These are phyloP conservation scores for Stagonosporopsis cucurbitacearum DNA, from an alignment of 2,329 filamentous ascomycete species.

Conservation along the genomic window DNA sequence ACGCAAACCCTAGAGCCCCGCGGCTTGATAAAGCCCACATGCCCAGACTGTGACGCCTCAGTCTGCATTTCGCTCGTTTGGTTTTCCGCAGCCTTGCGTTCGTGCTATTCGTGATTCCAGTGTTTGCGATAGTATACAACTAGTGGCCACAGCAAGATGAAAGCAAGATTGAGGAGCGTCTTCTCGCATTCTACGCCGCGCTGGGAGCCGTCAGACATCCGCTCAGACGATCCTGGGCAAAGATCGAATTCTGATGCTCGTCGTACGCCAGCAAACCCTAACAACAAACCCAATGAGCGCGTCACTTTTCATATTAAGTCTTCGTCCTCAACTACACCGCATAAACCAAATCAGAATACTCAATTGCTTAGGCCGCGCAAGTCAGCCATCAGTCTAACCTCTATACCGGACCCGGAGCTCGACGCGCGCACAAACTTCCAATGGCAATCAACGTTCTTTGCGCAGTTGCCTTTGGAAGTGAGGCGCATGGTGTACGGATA, in stretches of 20 bases:
- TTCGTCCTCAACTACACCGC: neutral
- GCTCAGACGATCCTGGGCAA: slow-evolving; percentile 10
- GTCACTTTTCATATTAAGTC: slow-evolving; percentile 13
- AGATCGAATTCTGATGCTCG: slow-evolving; percentile 8
- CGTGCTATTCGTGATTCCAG: neutral
- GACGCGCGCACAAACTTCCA: slow-evolving; percentile 39
- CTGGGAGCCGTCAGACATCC: slow-evolving; percentile 17
- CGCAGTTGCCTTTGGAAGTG: slow-evolving; percentile 41
- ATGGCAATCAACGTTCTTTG: slow-evolving; percentile 39
- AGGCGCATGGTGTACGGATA: slow-evolving; percentile 42
- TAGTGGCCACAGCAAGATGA: slow-evolving; percentile 1
- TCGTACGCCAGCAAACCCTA: neutral
- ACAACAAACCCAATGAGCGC: slow-evolving; percentile 5
- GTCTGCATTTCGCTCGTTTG: neutral
- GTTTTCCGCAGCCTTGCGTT: neutral
- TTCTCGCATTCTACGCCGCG: slow-evolving; percentile 14
- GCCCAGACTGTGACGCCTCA: slow-evolving; percentile 1
- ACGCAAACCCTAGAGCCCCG: slow-evolving; percentile 1
- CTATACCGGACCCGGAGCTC: slow-evolving; percentile 28
- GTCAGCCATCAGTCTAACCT: slow-evolving; percentile 29
- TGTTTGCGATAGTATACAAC: neutral
- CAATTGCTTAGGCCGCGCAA: slow-evolving; percentile 32
- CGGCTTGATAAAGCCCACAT: slow-evolving; percentile 8
- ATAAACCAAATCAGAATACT: slow-evolving; percentile 6
- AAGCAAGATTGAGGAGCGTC: slow-evolving; percentile 9